These are phyloP conservation scores for Prunus fruticosa DNA, from an alignment of 306 rosid genomes.

Conservation along the genomic window DNA sequence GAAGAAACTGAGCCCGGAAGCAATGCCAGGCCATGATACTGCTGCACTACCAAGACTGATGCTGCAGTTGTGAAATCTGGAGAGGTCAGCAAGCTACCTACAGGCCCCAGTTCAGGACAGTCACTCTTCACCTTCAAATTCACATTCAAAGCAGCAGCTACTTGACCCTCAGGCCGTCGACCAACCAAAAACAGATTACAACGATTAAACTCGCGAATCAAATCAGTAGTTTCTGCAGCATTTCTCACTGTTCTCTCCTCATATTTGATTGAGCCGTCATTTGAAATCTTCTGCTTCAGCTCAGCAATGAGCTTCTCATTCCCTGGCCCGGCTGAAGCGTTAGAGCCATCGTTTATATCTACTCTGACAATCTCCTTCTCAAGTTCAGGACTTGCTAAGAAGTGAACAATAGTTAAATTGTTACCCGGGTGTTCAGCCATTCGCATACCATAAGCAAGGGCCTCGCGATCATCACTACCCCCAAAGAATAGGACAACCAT, in stretches of 20 bases:
- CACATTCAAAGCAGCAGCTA: slow-evolving; percentile 28
- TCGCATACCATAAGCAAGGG: slow-evolving; percentile 56
- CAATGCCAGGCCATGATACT: slow-evolving; percentile 21
- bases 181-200: slow-evolving; percentile 59
- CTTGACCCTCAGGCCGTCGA: slow-evolving; percentile 38
- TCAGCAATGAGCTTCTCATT: slow-evolving; percentile 31
- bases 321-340: neutral
- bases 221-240: slow-evolving; percentile 26
- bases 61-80: slow-evolving; percentile 41
- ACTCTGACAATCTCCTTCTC: slow-evolving; percentile 24
- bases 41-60: slow-evolving; percentile 60
- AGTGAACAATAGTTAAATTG: slow-evolving; percentile 33
- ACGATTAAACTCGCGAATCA: slow-evolving; percentile 20
- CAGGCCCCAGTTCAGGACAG: slow-evolving; percentile 54
- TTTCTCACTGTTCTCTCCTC: slow-evolving; percentile 37
- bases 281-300: slow-evolving; percentile 24
- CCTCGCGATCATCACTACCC: slow-evolving; percentile 62
- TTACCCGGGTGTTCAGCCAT: slow-evolving; percentile 75
- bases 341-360: slow-evolving; percentile 10
- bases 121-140: slow-evolving; percentile 37
- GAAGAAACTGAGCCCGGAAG: neutral
- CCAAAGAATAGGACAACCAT: slow-evolving; percentile 53
- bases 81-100: slow-evolving; percentile 44
- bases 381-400: slow-evolving; percentile 24
- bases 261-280: slow-evolving; percentile 28